Evolutionary conservation across 78 protist genomes (phyloP), one percentile per base, ranked within the genome.

Genomic region (Dictyostelium firmibasis): DNA sequence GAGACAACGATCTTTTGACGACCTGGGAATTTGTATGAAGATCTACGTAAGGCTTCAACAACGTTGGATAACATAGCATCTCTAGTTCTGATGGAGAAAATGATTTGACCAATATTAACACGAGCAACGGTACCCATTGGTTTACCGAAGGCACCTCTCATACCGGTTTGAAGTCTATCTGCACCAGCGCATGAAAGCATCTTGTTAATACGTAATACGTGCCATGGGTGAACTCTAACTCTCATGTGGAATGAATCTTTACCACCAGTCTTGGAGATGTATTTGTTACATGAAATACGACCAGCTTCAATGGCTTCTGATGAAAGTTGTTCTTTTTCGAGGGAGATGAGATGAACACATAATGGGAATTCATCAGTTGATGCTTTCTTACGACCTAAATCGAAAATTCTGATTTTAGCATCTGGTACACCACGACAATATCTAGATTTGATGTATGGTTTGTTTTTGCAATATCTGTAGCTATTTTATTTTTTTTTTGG

Each of bases 121-220:
- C 99, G 99, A 50, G 99, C 99, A 41, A 95, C 97, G 13, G 92
- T 77, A 36, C 99, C 99, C 72, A 50, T 11, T 82, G 99, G 99
- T 98, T 99, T 99, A 62, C 99, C 99, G 96, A 69, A 99, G 83
- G 99, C 99, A 44, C 98, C 98, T 79, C 99, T 97, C 99, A 99
- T 99, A 96, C 99, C 99, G 35, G 99, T 97, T 91, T 98, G 99
- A 67, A 99, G 98, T 31, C 99, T 91, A 99, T 99, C 99, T 29
- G 99, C 99, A 60, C 99, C 99, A 83, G 99, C 99, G 89, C 99
- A 99, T 44, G 99, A 98, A 50, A 99, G 98, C 99, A 99, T 99
- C 98, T 99, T 99, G 98, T 99, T 99, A 98, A 99, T 99, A 94
- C 99, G 99, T 81, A 99, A 81, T 64, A 99, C 99, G 97, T 99